Evolutionary conservation across 352 stramenopile species (phyloP).

Genomic region (Pythium utonaiense): DNA sequence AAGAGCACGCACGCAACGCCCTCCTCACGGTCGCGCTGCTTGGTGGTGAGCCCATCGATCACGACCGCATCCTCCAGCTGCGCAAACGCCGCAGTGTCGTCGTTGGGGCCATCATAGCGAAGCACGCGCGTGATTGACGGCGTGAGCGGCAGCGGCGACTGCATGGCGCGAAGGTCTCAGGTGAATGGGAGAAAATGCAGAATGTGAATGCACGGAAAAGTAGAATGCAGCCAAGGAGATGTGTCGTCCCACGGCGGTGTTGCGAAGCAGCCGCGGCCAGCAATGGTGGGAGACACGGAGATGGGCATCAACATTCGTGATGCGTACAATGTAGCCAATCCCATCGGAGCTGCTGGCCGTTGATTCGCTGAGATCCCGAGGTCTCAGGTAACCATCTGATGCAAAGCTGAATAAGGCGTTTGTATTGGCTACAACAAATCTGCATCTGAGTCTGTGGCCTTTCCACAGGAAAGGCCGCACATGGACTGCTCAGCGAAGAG

Average conservation of each 20-base stretch:
- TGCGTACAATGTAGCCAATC: constrained; percentile 4
- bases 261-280: background rate
- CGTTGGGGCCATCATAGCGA: constrained; percentile 28
- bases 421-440: too few relatives aligned
- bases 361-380: constrained; percentile 6
- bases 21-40: constrained; percentile 44
- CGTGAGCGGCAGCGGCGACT: constrained; percentile 57
- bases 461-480: too few relatives aligned
- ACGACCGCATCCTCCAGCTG: constrained; percentile 27
- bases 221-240: background rate
- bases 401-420: background rate
- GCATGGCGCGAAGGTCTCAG: constrained; percentile 26
- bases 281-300: too few relatives aligned
- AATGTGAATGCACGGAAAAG: background rate
- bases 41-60: constrained; percentile 17
- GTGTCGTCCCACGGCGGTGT: background rate
- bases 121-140: constrained; percentile 33
- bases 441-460: background rate
- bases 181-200: background rate
- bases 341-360: background rate
- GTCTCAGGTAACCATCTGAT: constrained; percentile 13
- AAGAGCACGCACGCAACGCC: constrained; percentile 58
- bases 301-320: too few relatives aligned
- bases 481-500: too few relatives aligned
- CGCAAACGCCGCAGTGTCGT: background rate